phyloP scores from a whole-genome alignment of 208 protist genomes.

The Wallacemonas rigidus region DNA sequence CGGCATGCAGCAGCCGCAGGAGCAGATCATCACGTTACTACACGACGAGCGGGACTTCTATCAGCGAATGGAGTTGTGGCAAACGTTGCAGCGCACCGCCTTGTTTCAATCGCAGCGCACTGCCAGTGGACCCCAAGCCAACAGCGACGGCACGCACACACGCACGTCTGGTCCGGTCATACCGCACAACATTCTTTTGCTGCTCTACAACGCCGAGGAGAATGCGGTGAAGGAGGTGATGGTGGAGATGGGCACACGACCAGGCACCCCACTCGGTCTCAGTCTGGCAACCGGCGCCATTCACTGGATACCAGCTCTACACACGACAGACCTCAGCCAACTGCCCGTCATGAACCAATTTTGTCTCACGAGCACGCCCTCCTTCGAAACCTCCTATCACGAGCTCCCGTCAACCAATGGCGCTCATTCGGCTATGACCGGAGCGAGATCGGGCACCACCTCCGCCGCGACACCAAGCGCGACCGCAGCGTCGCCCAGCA shows the following conservation, averaged over 20 bases:
- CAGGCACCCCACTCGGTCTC: slow-evolving; percentile 62
- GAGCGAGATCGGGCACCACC: no score
- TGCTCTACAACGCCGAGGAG: slow-evolving; percentile 73
- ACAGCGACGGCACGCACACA: not conserved
- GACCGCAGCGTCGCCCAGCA: not conserved
- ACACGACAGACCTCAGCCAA: slow-evolving; percentile 11
- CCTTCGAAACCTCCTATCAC: slow-evolving; percentile 5
- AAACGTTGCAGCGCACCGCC: slow-evolving; percentile 41
- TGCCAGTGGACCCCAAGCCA: slow-evolving; percentile 1
- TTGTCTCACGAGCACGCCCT: not conserved
- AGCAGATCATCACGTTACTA: slow-evolving; percentile 67
- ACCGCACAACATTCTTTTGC: slow-evolving; percentile 58
- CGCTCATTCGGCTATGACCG: no score
- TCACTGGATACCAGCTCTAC: slow-evolving; percentile 52
- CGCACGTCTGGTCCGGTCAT: not conserved
- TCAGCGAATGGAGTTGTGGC: slow-evolving; percentile 62
- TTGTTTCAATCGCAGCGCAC: slow-evolving; percentile 32
- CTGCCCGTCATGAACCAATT: slow-evolving; percentile 38
- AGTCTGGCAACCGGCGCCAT: slow-evolving; percentile 71
- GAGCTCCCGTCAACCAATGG: not conserved
- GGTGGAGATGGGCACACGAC: slow-evolving; percentile 57
- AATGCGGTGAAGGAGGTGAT: slow-evolving; percentile 76
- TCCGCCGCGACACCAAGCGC: not conserved
- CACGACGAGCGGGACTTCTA: slow-evolving; percentile 68
- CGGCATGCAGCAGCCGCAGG: slow-evolving; percentile 76